Percentiles rank a stretch among this genome's conserved stretches.
Conservation (phyloP, 1,284 basidiomycete genomes). For the Inonotus obliquus region DNA sequence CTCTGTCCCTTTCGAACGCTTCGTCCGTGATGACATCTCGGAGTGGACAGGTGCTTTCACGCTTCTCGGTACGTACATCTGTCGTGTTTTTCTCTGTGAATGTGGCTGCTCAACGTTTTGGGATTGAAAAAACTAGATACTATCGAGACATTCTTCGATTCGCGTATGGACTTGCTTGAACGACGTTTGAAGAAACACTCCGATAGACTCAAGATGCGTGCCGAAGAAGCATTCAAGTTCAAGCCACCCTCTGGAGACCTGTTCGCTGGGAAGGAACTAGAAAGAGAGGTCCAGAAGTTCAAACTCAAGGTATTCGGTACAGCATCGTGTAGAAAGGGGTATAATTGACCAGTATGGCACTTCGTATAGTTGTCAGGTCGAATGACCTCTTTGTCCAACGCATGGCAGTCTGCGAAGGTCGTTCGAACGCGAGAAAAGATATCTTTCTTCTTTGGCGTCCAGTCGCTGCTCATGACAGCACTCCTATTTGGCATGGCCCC, state of each 20-base stretch:
- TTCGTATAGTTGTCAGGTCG: constrained; percentile 62
- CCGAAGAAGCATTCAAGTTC: constrained; percentile 54
- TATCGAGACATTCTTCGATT: constrained; percentile 88
- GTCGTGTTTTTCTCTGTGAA: constrained; percentile 10
- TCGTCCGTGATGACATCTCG: constrained; percentile 46
- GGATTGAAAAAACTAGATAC: constrained; percentile 50
- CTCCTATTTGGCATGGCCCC: constrained; percentile 81
- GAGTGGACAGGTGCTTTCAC: constrained; percentile 64
- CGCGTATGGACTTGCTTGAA: constrained; percentile 85
- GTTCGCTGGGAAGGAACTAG: constrained; percentile 65
- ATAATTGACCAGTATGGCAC: background rate
- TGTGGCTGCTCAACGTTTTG: constrained; percentile 11
- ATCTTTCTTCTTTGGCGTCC: constrained; percentile 89
- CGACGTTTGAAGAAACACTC: constrained; percentile 83
- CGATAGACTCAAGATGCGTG: constrained; percentile 73
- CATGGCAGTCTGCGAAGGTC: constrained; percentile 89
- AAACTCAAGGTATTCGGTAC: constrained; percentile 48
- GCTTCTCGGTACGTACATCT: constrained; percentile 49
- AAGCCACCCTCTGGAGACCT: constrained; percentile 62
- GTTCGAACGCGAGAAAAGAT: constrained; percentile 88
- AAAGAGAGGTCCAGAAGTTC: constrained; percentile 79
- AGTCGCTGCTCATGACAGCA: constrained; percentile 79
- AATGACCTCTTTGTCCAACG: constrained; percentile 63
- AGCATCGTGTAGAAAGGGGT: background rate
- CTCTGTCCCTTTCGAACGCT: constrained; percentile 48